Evolutionary conservation across 257 asterid species (phyloP), one percentile per base, ranked within the genome.

Genomic region (Euphrasia confusa): DNA sequence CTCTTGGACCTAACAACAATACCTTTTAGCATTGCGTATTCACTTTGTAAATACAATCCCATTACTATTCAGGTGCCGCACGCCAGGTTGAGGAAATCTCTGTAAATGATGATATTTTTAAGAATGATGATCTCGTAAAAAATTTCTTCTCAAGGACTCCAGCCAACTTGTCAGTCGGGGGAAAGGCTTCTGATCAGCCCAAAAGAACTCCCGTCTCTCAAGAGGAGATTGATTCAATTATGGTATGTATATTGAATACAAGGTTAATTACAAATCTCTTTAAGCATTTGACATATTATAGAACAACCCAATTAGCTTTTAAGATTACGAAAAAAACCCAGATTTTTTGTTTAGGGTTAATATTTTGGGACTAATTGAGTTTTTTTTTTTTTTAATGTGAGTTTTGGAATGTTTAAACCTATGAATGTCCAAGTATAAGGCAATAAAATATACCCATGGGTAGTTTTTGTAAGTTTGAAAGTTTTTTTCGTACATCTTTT

Each of bases 181-280:
- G 97, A 71, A 92, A 79, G 78, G 99, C 97, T 73, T 86, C 96
- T 49, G 97, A 89, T 70, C 99, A 89, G 77, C 97, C 97, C 48
- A 89, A 84, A 79, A 71, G 99, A 77, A 80, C 95, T 55, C 96
- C 94, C 0, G 83, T 92, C 44, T 61, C 99, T 72, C 81, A 72
- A 68, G 96, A 89, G 64, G 99, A 92, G 85, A 92, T 92, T 32
- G 99, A 92, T 13, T 76, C 88, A 54, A 57, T 92, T 72, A 64
- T 89, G 99, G 99, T 92, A 84, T 10, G 81, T 69, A 56, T 28
- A 44, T 61, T 12, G 17, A 11, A 47, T 10, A 1, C n/a, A 47
- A 11, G 53, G 8, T 47, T 47, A 47, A 61, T 61, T 37, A 37
- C 42, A 37, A 37, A 37, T 33, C 42, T 3, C 10, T 3, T 7